Percentiles rank a stretch among this genome's conserved stretches.
Evolutionary conservation across 495 filamentous ascomycete genomes (phyloP).

Genomic region (Annulohypoxylon nitens): DNA sequence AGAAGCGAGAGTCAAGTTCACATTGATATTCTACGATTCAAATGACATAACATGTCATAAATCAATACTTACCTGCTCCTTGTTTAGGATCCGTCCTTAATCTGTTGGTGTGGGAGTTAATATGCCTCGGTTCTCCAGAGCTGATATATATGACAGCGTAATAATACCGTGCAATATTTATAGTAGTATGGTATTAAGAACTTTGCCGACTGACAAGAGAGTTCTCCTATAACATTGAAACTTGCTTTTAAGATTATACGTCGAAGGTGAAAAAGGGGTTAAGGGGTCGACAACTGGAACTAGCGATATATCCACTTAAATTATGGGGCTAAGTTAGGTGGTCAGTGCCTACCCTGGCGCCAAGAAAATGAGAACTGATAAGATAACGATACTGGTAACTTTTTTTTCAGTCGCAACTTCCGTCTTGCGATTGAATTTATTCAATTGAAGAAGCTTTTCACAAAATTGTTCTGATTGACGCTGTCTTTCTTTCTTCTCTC

Average conservation of each 20-base stretch:
- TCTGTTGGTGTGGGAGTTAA: no score
- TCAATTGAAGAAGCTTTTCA: background rate
- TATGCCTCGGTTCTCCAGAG: no score
- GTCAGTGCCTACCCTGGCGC: background rate
- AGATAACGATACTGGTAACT: conserved; percentile 21
- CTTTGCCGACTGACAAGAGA: no score
- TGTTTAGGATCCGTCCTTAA: no score
- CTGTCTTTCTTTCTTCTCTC: background rate
- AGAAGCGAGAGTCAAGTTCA: no score
- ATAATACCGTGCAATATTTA: no score
- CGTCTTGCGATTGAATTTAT: background rate
- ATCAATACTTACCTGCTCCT: no score
- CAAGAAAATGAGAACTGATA: conserved; percentile 1
- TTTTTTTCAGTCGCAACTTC: conserved; percentile 19
- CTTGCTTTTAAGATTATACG: no score
- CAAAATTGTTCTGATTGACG: background rate
- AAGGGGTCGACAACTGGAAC: background rate
- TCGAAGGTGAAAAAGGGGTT: background rate
- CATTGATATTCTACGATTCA: no score
- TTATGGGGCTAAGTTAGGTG: background rate
- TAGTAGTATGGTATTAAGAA: no score
- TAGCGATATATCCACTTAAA: background rate
- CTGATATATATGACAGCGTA: no score
- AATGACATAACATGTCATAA: no score
- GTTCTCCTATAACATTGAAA: background rate